phyloP scores from a whole-genome alignment of 352 stramenopile species.

The Globisporangium cylindrosporum region DNA sequence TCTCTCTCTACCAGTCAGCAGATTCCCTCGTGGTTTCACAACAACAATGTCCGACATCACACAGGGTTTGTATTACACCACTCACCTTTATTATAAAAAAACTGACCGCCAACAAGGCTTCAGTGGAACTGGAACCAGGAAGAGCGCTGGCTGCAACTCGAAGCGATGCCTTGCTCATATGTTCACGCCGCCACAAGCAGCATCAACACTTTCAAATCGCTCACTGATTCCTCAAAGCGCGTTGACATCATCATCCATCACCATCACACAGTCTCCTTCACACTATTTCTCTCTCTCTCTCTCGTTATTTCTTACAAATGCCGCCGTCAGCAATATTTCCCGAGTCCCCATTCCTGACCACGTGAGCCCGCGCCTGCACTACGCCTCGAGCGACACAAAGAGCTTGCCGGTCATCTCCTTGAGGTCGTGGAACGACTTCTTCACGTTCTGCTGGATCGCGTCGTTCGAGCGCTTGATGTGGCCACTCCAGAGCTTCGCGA shows the following conservation, averaged over 20 bases:
- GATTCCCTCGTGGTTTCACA: not conserved
- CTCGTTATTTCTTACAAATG: not conserved
- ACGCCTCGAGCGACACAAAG: conserved; percentile 33
- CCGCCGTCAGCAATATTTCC: not conserved
- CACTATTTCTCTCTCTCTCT: not conserved
- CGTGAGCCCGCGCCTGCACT: too few relatives aligned
- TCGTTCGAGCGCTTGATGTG: conserved; percentile 25
- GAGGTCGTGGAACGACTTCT: conserved; percentile 54
- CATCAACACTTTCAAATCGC: not conserved
- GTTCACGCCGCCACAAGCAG: not conserved
- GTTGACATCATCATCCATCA: not conserved
- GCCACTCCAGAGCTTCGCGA: conserved; percentile 53
- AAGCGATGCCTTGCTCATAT: not conserved
- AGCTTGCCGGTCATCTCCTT: conserved; percentile 55
- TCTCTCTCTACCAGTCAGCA: too few relatives aligned
- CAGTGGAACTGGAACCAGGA: not conserved
- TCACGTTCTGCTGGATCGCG: conserved; percentile 43
- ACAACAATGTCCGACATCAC: not conserved
- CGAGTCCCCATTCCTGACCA: not conserved
- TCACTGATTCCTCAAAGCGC: not conserved
- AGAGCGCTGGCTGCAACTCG: not conserved
- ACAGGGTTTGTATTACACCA: not conserved
- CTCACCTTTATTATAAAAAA: not conserved
- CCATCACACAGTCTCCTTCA: too few relatives aligned
- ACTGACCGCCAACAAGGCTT: not conserved